phyloP scores from a whole-genome alignment of 176 grass and related monocot species.

The Raddia distichophylla region DNA sequence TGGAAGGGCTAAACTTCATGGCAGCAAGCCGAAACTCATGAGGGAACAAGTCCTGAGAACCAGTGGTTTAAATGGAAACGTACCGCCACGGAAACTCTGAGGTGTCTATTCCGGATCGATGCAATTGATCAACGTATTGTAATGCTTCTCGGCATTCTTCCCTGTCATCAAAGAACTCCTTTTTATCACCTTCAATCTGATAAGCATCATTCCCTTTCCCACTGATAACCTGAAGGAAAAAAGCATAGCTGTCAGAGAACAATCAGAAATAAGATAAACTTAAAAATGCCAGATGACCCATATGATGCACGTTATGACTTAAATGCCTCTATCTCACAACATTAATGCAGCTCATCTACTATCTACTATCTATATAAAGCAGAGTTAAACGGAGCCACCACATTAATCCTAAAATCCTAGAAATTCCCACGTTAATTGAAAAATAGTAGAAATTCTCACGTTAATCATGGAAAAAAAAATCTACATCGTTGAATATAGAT shows the following conservation, averaged over 20 bases:
- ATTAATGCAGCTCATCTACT: background rate
- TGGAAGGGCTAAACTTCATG: background rate
- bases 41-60: slow-evolving; percentile 2
- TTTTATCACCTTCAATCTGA: slow-evolving; percentile 89
- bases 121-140: slow-evolving; percentile 84
- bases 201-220: slow-evolving; percentile 86
- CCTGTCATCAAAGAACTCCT: slow-evolving; percentile 94
- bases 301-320: slow-evolving; percentile 4
- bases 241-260: slow-evolving; percentile 1
- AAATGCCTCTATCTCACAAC: slow-evolving; percentile 22
- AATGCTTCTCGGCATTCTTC: slow-evolving; percentile 98
- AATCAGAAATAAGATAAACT: slow-evolving; percentile 25
- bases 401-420: too few relatives aligned
- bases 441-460: too few relatives aligned
- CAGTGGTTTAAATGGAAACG: slow-evolving; percentile 31
- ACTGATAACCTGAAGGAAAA: slow-evolving; percentile 75
- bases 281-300: background rate
- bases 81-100: slow-evolving; percentile 99
- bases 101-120: slow-evolving; percentile 95
- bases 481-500: too few relatives aligned
- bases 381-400: too few relatives aligned
- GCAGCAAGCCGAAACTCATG: background rate
- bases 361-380: too few relatives aligned
- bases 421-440: too few relatives aligned
- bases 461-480: too few relatives aligned